Conservation (phyloP, 768 basidiomycete species). For the Xerocomus brunneocitrinus region DNA sequence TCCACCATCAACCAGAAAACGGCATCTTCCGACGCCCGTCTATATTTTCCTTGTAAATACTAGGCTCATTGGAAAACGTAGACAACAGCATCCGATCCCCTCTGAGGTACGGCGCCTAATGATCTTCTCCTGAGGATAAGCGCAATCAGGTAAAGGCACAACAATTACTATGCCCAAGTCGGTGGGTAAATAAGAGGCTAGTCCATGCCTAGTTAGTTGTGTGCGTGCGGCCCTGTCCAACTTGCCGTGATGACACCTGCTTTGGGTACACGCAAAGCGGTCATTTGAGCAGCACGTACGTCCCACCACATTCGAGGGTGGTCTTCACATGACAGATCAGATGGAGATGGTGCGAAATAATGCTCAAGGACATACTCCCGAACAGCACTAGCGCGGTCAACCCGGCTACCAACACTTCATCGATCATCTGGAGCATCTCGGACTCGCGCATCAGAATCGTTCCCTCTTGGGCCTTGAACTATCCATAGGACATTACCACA, state of each 20-base stretch:
- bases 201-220: conserved; percentile 39
- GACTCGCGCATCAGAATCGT: conserved; percentile 71
- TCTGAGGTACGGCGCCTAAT: conserved; percentile 76
- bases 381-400: conserved; percentile 64
- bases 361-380: conserved; percentile 50
- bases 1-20: neutral
- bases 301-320: conserved; percentile 59
- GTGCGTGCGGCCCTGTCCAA: conserved; percentile 63
- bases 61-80: conserved; percentile 81
- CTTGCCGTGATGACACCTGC: conserved; percentile 46
- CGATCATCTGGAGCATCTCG: conserved; percentile 55
- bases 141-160: conserved; percentile 7
- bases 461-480: conserved; percentile 43
- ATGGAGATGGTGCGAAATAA: neutral
- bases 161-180: conserved; percentile 68
- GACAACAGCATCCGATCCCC: conserved; percentile 59
- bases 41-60: conserved; percentile 66
- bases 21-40: conserved; percentile 8
- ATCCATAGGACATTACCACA: neutral
- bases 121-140: conserved; percentile 63
- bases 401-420: conserved; percentile 51
- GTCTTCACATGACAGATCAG: conserved; percentile 14
- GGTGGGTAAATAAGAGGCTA: conserved; percentile 65
- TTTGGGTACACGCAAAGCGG: conserved; percentile 45
- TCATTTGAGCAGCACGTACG: conserved; percentile 60